Base-by-base conservation (phyloP, 139 green algal genomes). In the Dunaliella primolecta region DNA sequence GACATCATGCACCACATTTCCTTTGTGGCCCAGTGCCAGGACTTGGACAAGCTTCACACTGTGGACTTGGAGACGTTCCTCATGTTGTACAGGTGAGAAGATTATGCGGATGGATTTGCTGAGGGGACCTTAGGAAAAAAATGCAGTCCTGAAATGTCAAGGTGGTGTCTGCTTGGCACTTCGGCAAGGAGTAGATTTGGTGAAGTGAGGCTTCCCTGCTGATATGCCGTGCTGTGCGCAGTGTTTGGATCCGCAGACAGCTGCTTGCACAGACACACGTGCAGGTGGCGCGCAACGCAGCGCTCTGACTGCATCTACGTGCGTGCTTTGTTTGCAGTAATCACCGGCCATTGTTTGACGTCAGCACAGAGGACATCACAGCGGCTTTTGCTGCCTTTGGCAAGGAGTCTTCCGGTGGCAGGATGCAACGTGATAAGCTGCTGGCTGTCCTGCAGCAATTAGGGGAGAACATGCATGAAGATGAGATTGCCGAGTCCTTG, bases 31-130 rank as follows among this genome's bases (percentile, higher is more conserved):
- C 46, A 80, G 31, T 36, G 31, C 1, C 75, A 78, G 30, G 82
- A 93, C 70, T 30, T 87, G 77, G 88, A 89, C 7, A 34, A 46
- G 27, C 79, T 89, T 24, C 29, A 72, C 0, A n/a, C 37, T 70
- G 57, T 96, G 2, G 80, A 82, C 72, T 93, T 96, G 57, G 87
- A 90, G 0, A 89, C 92, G 3, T 89, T 96, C 64, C 74, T 95
- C 20, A 86, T 55, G 21, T 80, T 96, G 33, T 95, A 94, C 81
- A 56, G 46, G 46, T 64, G 46, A 64, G 46, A 64, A 15, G n/a
- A n/a, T n/a, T n/a, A n/a, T n/a, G n/a, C n/a, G n/a, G n/a, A n/a
- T n/a, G n/a, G n/a, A n/a, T n/a, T n/a, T n/a, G n/a, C n/a, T n/a
- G n/a, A n/a, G n/a, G n/a, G n/a, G n/a, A n/a, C n/a, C n/a, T n/a